Evolutionary conservation across 2,329 filamentous ascomycete species (phyloP).

Genomic region (Claviceps citrina): DNA sequence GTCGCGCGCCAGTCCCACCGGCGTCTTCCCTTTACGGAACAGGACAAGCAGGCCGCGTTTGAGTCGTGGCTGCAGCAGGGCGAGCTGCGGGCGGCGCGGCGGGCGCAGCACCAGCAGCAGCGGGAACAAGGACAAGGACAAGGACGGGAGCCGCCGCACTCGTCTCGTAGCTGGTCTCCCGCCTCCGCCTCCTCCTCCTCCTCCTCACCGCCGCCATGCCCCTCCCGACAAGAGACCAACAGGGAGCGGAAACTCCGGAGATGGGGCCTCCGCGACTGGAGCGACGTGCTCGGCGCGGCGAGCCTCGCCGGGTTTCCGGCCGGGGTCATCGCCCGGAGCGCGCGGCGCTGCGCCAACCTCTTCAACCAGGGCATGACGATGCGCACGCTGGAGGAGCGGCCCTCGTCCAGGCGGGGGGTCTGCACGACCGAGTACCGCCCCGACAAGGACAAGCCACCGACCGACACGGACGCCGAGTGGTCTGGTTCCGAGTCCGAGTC

Average conservation of each 20-base stretch:
- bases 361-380: slow-evolving; percentile 61
- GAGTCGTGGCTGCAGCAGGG: slow-evolving; percentile 20
- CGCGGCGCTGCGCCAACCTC: slow-evolving; percentile 57
- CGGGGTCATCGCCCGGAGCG: slow-evolving; percentile 49
- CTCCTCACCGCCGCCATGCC: no score
- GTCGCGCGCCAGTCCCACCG: slow-evolving; percentile 29
- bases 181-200: background rate
- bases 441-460: slow-evolving; percentile 13
- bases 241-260: slow-evolving; percentile 15
- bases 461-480: no score
- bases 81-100: slow-evolving; percentile 8
- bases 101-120: background rate
- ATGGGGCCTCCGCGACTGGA: slow-evolving; percentile 58
- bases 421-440: slow-evolving; percentile 17
- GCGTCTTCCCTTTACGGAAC: slow-evolving; percentile 12
- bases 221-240: slow-evolving; percentile 5
- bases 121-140: background rate
- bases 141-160: no score
- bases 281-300: slow-evolving; percentile 66
- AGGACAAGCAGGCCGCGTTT: slow-evolving; percentile 18
- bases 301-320: slow-evolving; percentile 55
- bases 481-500: slow-evolving; percentile 8
- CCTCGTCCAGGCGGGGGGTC: slow-evolving; percentile 12
- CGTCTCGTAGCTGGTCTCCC: background rate
- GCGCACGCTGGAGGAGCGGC: slow-evolving; percentile 32